These are phyloP conservation scores for Beauveria sp. DNA, from an alignment of 2,329 filamentous ascomycete genomes.

Conservation along the genomic window DNA sequence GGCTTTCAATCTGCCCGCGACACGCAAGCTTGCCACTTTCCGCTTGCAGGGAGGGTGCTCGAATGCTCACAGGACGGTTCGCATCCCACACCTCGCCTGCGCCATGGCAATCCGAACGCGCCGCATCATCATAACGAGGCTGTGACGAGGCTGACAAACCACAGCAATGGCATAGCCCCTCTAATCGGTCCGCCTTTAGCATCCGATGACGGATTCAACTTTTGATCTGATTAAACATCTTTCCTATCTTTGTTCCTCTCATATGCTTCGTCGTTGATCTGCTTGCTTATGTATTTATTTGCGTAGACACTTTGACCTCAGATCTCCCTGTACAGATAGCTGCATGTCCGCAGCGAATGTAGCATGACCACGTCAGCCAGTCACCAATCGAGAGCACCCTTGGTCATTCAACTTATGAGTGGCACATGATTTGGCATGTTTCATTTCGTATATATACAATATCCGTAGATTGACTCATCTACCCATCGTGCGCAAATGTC, in stretches of 20 bases:
- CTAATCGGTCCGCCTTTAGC: neutral
- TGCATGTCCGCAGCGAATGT: too few species aligned
- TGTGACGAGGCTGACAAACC: neutral
- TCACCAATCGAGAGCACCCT: neutral
- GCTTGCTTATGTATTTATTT: too few species aligned
- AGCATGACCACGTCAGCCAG: too few species aligned
- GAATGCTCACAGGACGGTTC: too few species aligned
- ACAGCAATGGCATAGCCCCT: neutral
- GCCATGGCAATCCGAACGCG: neutral
- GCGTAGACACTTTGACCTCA: too few species aligned
- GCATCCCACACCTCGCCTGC: neutral
- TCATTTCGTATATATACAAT: neutral
- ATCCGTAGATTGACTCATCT: neutral
- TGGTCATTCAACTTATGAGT: too few species aligned
- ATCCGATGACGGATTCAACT: neutral
- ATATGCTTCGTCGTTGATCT: neutral
- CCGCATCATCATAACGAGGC: conserved; percentile 3
- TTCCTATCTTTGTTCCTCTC: neutral
- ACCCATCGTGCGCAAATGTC: neutral
- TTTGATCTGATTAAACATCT: too few species aligned
- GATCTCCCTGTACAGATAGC: too few species aligned
- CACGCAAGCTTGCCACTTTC: too few species aligned
- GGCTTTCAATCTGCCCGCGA: too few species aligned
- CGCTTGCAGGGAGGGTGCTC: too few species aligned
- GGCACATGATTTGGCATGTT: neutral